Base-by-base conservation (phyloP, 2,329 filamentous ascomycete genomes). In the Fusarium nisikadoi region DNA sequence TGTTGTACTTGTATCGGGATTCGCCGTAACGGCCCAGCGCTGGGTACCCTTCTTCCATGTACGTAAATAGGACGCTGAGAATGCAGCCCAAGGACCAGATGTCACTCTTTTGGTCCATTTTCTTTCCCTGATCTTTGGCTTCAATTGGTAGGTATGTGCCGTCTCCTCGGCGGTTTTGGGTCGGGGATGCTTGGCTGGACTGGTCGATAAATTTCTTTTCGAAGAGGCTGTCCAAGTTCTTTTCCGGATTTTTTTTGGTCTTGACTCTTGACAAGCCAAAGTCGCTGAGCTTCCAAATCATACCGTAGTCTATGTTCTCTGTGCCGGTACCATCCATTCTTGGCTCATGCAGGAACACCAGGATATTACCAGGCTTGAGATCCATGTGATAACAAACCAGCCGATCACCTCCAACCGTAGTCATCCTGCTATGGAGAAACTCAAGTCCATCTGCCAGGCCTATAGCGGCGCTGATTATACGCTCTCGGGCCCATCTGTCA, bases 111-210 rank as follows among this genome's bases (percentile, higher is more conserved):
- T 47, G 27, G 12, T 31, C 0, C 45, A 47, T 47, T 1, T 20
- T 1, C 45, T 47, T 31, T n/a, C 27, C 4, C 0, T 31, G 1
- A 2, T n/a, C 27, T 17, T 3, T 19, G n/a, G 45, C 27, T 23
- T 47, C 45, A 3, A 0, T 3, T n/a, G 45, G 45, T 9, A 47
- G 9, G 1, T 31, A 47, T 11, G 25, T 47, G 6, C 4, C 45
- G 5, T 11, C 31, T 2, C 45, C 13, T 12, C 45, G 20, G 11
- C 1, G 0, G 45, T 47, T 47, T 47, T 23, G 14, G 1, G 27
- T n/a, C 6, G 27, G 27, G 9, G 45, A 31, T 0, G 19, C 27
- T 47, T 31, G 20, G 45, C 20, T 47, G 3, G 45, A 47, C 4
- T 23, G 27, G 3, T 47, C 43, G 2, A 27, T 20, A 3, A 45